Evolutionary conservation across 176 grass and related monocot species (phyloP).

Genomic region (Pontederia paniculata): DNA sequence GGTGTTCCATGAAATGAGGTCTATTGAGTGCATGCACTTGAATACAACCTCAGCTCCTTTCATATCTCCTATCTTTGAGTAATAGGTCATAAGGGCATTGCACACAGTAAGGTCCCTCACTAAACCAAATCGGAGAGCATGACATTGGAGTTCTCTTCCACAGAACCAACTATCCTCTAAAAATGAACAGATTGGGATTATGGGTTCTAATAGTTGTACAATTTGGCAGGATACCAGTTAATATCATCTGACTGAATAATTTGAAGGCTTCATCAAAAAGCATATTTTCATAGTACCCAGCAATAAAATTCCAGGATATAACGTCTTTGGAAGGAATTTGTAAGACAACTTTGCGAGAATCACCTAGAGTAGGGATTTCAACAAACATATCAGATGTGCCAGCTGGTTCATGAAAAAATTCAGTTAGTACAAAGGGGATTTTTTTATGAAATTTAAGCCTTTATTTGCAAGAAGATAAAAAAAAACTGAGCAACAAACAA

Average conservation of each 20-base stretch:
- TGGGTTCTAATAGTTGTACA: slow-evolving; percentile 38
- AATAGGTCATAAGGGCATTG: slow-evolving; percentile 55
- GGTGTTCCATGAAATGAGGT: slow-evolving; percentile 53
- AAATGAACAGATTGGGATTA: slow-evolving; percentile 40
- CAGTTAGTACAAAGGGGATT: too few relatives aligned
- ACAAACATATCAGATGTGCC: slow-evolving; percentile 22
- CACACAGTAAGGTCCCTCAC: slow-evolving; percentile 34
- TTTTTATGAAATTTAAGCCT: too few relatives aligned
- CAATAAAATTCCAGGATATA: slow-evolving; percentile 59
- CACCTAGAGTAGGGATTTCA: slow-evolving; percentile 29
- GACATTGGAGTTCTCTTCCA: slow-evolving; percentile 46
- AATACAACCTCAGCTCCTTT: slow-evolving; percentile 35
- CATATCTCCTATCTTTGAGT: slow-evolving; percentile 41
- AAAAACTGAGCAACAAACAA: too few relatives aligned
- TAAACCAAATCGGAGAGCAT: slow-evolving; percentile 35
- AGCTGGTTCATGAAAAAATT: too few relatives aligned
- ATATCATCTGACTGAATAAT: slow-evolving; percentile 36
- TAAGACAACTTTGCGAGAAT: slow-evolving; percentile 26
- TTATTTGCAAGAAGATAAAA: too few relatives aligned
- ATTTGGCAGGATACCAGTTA: slow-evolving; percentile 25
- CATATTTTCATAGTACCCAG: slow-evolving; percentile 28
- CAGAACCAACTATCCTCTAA: slow-evolving; percentile 21
- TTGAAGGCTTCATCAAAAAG: slow-evolving; percentile 29
- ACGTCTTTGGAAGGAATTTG: slow-evolving; percentile 38
- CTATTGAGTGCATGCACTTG: slow-evolving; percentile 21